Percentiles rank a stretch among this genome's conserved stretches.
These are phyloP conservation scores for Phytopythium helicoides DNA, from an alignment of 352 stramenopile species.

Conservation along the genomic window DNA sequence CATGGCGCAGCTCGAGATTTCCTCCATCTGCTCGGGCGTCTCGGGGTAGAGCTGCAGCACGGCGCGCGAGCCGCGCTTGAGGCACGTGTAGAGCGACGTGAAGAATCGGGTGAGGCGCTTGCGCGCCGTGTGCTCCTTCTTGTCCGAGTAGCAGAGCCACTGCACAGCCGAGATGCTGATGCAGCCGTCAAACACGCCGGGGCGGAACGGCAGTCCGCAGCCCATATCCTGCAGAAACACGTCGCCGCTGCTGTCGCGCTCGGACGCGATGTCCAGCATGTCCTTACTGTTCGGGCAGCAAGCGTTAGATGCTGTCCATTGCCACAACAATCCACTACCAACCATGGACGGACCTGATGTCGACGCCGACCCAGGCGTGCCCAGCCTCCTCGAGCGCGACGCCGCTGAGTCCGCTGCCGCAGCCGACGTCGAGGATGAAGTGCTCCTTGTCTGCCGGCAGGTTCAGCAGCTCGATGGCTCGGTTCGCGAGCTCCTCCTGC, in stretches of 20 bases:
- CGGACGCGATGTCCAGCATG: conserved; percentile 99
- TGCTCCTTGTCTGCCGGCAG: conserved; percentile 81
- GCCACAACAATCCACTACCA: not conserved
- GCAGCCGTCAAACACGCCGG: conserved; percentile 97
- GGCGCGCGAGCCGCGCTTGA: conserved; percentile 88
- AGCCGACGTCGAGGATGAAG: conserved; percentile 97
- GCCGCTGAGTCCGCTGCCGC: conserved; percentile 95
- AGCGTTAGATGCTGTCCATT: not conserved
- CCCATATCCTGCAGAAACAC: conserved; percentile 97
- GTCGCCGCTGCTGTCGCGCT: conserved; percentile 88
- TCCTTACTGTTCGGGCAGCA: conserved; percentile 54
- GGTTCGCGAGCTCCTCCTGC: conserved; percentile 92
- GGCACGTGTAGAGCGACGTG: conserved; percentile 88
- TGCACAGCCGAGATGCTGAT: conserved; percentile 99
- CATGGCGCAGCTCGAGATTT: conserved; percentile 90
- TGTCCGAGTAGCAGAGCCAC: conserved; percentile 99
- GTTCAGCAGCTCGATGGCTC: conserved; percentile 97
- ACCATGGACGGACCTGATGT: conserved; percentile 79
- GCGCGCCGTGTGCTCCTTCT: conserved; percentile 92
- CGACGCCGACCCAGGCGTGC: conserved; percentile 97
- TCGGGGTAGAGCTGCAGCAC: conserved; percentile 99
- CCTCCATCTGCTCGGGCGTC: conserved; percentile 95
- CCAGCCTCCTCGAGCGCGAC: conserved; percentile 90
- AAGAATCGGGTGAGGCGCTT: conserved; percentile 97
- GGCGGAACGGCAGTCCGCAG: conserved; percentile 96